phyloP scores from a whole-genome alignment of 345 rosid genomes.

The Dovyalis caffra region DNA sequence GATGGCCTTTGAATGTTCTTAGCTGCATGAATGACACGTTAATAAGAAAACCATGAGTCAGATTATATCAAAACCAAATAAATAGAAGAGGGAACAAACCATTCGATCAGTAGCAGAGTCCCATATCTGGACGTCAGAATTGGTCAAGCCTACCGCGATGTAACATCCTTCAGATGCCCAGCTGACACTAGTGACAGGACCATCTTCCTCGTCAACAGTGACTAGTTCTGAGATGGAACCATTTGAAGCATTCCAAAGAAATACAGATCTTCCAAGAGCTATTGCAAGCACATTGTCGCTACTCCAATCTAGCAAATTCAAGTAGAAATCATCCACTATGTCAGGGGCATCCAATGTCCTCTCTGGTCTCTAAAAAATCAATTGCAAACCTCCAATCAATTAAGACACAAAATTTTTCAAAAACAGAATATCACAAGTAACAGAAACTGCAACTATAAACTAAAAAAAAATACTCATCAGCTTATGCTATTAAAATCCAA shows the following conservation, averaged over 20 bases:
- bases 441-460: too few relatives aligned
- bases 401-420: too few relatives aligned
- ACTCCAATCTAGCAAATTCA: conserved; percentile 39
- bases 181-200: conserved; percentile 52
- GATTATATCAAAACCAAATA: neutral
- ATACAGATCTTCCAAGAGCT: conserved; percentile 45
- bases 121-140: conserved; percentile 38
- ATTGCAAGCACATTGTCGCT: conserved; percentile 38
- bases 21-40: too few relatives aligned
- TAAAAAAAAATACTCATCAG: too few relatives aligned
- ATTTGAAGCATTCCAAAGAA: conserved; percentile 52
- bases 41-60: neutral
- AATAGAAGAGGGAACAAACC: conserved; percentile 16
- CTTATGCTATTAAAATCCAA: too few relatives aligned
- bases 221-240: conserved; percentile 51
- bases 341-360: conserved; percentile 20
- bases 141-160: conserved; percentile 35
- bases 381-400: too few relatives aligned
- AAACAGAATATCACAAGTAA: too few relatives aligned
- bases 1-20: conserved; percentile 33
- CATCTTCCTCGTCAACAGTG: conserved; percentile 40
- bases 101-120: conserved; percentile 17
- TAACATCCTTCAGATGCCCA: conserved; percentile 43
- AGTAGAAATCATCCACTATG: conserved; percentile 4
- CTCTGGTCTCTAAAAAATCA: neutral